Conservation (phyloP, 805 yeast genomes). For the Myxozyma kluyveri region DNA sequence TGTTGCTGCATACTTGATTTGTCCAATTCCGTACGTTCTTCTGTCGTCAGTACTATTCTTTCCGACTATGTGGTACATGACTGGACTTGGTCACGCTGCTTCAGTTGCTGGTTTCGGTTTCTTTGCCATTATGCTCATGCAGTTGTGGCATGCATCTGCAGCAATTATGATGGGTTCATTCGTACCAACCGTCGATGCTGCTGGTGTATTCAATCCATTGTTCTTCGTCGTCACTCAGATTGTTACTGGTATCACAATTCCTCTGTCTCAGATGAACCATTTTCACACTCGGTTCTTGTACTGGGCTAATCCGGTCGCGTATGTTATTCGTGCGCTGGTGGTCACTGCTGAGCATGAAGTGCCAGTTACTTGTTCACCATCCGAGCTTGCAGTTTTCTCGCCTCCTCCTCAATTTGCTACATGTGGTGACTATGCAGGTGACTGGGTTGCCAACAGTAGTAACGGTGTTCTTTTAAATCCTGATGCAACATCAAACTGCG, state of each 20-base stretch:
- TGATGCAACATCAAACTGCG: conserved; percentile 51
- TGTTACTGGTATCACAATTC: conserved; percentile 75
- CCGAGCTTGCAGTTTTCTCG: conserved; percentile 49
- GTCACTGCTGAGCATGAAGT: conserved; percentile 55
- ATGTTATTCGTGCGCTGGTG: conserved; percentile 56
- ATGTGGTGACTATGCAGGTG: conserved; percentile 49
- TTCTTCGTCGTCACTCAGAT: conserved; percentile 61
- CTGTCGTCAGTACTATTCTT: conserved; percentile 60
- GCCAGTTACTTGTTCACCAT: conserved; percentile 46
- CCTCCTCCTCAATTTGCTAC: conserved; percentile 54
- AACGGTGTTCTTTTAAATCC: conserved; percentile 48
- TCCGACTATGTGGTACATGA: conserved; percentile 66
- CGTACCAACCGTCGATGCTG: conserved; percentile 42
- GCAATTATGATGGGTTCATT: conserved; percentile 47
- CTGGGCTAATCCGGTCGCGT: conserved; percentile 68
- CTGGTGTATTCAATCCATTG: conserved; percentile 55
- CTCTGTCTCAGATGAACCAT: conserved; percentile 55
- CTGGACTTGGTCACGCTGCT: conserved; percentile 58
- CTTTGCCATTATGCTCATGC: conserved; percentile 38
- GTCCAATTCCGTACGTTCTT: conserved; percentile 60
- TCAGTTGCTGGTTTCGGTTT: conserved; percentile 46
- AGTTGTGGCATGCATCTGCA: conserved; percentile 33
- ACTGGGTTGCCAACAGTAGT: conserved; percentile 45
- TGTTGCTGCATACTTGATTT: conserved; percentile 51
- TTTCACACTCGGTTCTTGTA: conserved; percentile 75